These are phyloP conservation scores for Polytolypa hystricis DNA, from an alignment of 2,329 filamentous ascomycete genomes.

Conservation along the genomic window DNA sequence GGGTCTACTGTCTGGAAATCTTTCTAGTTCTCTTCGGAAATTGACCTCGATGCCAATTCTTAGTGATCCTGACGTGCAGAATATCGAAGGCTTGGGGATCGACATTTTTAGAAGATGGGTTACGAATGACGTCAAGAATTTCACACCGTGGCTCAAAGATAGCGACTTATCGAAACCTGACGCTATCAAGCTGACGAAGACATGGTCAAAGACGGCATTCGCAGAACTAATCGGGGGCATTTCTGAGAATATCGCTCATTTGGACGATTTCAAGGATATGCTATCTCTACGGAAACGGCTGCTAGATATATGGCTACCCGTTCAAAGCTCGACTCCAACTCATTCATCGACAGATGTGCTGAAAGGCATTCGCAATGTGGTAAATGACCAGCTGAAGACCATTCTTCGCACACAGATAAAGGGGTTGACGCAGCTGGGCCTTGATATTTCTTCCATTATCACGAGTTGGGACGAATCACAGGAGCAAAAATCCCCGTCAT, in stretches of 20 bases:
- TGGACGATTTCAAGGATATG: slow-evolving; percentile 57
- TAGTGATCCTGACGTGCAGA: slow-evolving; percentile 55
- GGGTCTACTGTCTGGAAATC: slow-evolving; percentile 57
- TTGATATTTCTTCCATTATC: slow-evolving; percentile 51
- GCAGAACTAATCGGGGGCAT: slow-evolving; percentile 52
- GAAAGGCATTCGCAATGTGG: slow-evolving; percentile 53
- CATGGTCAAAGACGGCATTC: slow-evolving; percentile 54
- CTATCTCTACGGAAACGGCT: slow-evolving; percentile 59
- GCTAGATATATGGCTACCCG: slow-evolving; percentile 64
- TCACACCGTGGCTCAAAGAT: slow-evolving; percentile 77
- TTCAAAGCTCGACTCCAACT: slow-evolving; percentile 48
- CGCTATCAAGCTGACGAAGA: slow-evolving; percentile 48
- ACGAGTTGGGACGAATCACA: slow-evolving; percentile 47
- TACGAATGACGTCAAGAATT: slow-evolving; percentile 68
- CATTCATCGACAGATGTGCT: slow-evolving; percentile 51
- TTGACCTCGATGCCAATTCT: slow-evolving; percentile 63
- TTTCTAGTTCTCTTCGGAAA: slow-evolving; percentile 57
- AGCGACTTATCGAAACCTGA: slow-evolving; percentile 58
- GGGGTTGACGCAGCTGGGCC: slow-evolving; percentile 54
- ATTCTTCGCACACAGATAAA: slow-evolving; percentile 54
- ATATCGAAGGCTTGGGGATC: slow-evolving; percentile 59
- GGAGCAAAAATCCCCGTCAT: slow-evolving; percentile 33
- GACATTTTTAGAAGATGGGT: slow-evolving; percentile 74
- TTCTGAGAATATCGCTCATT: slow-evolving; percentile 46
- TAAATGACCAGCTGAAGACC: slow-evolving; percentile 56